Conservation (phyloP, 495 filamentous ascomycete species). For the Schizothecium vesticola region DNA sequence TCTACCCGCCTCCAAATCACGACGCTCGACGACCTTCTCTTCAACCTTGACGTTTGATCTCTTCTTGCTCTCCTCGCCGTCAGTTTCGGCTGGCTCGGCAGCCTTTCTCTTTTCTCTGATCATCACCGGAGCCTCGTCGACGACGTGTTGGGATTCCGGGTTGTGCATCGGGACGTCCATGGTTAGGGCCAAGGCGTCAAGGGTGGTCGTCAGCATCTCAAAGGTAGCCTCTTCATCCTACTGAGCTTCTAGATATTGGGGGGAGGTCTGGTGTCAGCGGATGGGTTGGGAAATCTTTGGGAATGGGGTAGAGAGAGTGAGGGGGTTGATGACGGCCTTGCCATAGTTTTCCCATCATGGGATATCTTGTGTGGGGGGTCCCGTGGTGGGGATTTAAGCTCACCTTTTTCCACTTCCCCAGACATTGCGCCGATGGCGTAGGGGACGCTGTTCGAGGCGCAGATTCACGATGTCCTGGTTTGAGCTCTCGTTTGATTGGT, state of each 20-base stretch:
- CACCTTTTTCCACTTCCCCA: conserved; percentile 40
- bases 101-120: conserved; percentile 8
- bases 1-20: conserved; percentile 1
- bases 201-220: conserved; percentile 1
- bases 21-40: not conserved
- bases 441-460: conserved; percentile 6
- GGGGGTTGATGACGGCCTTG: too few relatives aligned
- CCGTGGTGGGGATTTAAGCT: not conserved
- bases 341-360: too few relatives aligned
- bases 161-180: conserved; percentile 20
- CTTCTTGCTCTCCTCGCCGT: conserved; percentile 1
- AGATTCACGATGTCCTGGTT: not conserved
- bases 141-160: not conserved
- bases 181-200: not conserved
- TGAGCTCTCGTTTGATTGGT: not conserved
- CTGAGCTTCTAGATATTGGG: not conserved
- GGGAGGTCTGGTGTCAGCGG: not conserved
- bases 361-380: not conserved
- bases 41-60: not conserved
- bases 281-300: not conserved
- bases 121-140: not conserved
- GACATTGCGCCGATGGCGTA: conserved; percentile 44
- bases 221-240: conserved; percentile 3
- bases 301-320: not conserved
- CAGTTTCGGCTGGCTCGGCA: not conserved